Base-by-base conservation (phyloP, 2,329 filamentous ascomycete species). In the Cladosporium sp. region DNA sequence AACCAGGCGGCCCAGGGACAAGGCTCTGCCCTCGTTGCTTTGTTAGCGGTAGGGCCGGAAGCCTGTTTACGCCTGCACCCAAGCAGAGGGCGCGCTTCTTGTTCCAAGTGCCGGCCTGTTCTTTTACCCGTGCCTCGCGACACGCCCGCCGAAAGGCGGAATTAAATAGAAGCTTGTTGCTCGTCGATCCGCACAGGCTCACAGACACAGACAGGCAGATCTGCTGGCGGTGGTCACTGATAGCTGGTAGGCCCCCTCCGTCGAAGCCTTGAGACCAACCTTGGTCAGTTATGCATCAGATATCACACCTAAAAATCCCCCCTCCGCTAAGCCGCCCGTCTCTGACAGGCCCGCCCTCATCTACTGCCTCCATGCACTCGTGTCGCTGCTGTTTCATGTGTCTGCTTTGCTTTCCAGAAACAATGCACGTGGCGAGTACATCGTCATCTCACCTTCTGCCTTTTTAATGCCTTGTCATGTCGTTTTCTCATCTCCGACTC, bases 251-350 rank as follows among this genome's bases (percentile, higher is more conserved):
- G 28, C 28, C 7, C 28, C 4, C 32, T 21, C 8, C 16, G 23
- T 25, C 30, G 21, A 18, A 39, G 56, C 56, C 36, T 28, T 30
- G 43, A 58, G 56, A 30, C 56, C 56, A 11, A 53, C 57, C 36
- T 48, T 46, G 30, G 57, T 59, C 36, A 59, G 26, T 49, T 25
- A 59, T 59, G 57, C 57, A 48, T 59, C 36, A 46, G 21, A 21
- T 23, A 54, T 54, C 51, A 30, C 30, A 30, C 51, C 30, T n/a
- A 21, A 32, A 54, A 32, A 7, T 21, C 3, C 26, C 36, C 26
- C 23, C 57, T 49, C 57, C 57, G 57, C 25, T 25, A 14, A 48
- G 18, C 57, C 39, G 39, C 25, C 34, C 21, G 14, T 25, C 32
- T 26, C 4, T 39, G 54, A 57, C 54, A 36, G 32, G 18, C 51